These are phyloP conservation scores for Endogone sp. DNA, from an alignment of 192 early-diverging fungal genomes.

Conservation along the genomic window DNA sequence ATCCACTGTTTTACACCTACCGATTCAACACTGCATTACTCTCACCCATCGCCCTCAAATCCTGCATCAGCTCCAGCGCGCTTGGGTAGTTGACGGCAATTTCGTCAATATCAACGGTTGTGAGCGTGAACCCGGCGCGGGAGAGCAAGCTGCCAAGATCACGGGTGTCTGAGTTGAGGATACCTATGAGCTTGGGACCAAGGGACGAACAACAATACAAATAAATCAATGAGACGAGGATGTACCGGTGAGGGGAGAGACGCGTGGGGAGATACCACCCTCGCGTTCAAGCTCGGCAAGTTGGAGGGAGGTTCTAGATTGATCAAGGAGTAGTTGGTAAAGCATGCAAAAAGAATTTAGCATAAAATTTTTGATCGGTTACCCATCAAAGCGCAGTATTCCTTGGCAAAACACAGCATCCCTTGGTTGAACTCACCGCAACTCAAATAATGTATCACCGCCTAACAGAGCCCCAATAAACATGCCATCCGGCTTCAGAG, in stretches of 20 bases:
- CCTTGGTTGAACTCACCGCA: conserved; percentile 47
- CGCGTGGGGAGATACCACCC: conserved; percentile 83
- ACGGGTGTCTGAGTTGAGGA: conserved; percentile 42
- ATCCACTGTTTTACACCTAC: conserved; percentile 24
- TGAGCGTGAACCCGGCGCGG: conserved; percentile 83
- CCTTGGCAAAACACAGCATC: background rate
- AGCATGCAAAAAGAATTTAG: background rate
- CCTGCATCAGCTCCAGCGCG: conserved; percentile 86
- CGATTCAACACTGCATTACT: conserved; percentile 78
- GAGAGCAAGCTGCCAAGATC: conserved; percentile 79
- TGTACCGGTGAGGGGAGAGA: conserved; percentile 84
- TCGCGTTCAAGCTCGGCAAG: conserved; percentile 89
- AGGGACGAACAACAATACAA: no score
- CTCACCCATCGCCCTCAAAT: conserved; percentile 92
- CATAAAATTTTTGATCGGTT: background rate
- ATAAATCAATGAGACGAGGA: background rate
- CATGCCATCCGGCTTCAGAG: conserved; percentile 87
- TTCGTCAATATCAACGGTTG: conserved; percentile 92
- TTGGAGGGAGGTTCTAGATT: conserved; percentile 80
- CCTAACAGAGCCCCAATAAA: conserved; percentile 95
- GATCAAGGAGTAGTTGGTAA: no score
- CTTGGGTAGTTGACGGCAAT: conserved; percentile 88
- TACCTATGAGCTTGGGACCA: background rate
- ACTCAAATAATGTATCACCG: conserved; percentile 94
- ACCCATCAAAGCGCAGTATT: no score